These are phyloP conservation scores for Mortierella sp. DNA, from an alignment of 371 early-diverging fungal species.

Conservation along the genomic window DNA sequence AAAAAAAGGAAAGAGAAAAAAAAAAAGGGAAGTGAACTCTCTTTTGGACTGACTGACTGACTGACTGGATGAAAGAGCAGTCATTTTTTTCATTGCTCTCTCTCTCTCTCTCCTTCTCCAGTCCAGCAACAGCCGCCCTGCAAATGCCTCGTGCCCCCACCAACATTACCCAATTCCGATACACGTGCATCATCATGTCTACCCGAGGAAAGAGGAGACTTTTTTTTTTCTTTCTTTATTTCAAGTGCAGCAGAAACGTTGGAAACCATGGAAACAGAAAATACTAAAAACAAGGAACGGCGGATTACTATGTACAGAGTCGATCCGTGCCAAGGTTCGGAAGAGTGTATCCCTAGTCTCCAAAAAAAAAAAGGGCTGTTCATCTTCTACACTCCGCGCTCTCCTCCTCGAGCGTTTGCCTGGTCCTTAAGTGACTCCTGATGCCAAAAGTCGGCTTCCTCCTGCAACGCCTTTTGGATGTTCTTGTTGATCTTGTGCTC, in stretches of 20 bases:
- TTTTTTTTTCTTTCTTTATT: too few species aligned
- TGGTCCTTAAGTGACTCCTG: constrained; percentile 45
- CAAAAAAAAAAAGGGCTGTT: background rate
- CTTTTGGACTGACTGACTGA: background rate
- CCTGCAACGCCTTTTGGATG: constrained; percentile 35
- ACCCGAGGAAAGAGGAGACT: too few species aligned
- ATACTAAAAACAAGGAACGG: background rate
- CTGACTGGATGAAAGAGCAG: background rate
- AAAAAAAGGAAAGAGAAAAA: background rate
- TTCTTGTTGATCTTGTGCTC: constrained; percentile 37
- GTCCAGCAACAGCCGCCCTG: too few species aligned
- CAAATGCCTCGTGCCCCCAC: too few species aligned
- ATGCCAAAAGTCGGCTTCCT: constrained; percentile 51
- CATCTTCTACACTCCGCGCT: constrained; percentile 14
- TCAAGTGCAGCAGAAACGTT: too few species aligned
- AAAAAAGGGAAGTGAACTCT: background rate
- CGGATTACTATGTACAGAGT: too few species aligned
- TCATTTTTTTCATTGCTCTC: background rate
- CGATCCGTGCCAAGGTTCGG: too few species aligned
- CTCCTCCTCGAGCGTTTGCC: constrained; percentile 32
- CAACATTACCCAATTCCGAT: too few species aligned
- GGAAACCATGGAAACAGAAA: background rate
- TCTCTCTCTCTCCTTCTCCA: too few species aligned
- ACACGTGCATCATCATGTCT: too few species aligned
- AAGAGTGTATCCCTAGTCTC: background rate